These are phyloP conservation scores for Podaxis rugospora DNA, from an alignment of 768 basidiomycete species.

Conservation along the genomic window DNA sequence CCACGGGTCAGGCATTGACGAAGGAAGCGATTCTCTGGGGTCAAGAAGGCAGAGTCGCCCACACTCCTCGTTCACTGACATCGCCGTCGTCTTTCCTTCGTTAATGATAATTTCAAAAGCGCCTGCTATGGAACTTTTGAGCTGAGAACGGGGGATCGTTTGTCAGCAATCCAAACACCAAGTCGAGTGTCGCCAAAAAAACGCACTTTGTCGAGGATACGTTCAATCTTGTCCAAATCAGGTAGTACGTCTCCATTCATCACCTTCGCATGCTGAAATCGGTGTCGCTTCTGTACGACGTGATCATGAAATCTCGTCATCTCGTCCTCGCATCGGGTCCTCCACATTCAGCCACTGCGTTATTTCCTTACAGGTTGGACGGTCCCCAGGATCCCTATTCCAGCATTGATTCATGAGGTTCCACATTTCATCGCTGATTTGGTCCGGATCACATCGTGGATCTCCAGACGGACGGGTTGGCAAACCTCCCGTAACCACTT, in stretches of 20 bases:
- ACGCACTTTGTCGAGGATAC: background rate
- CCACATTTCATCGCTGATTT: background rate
- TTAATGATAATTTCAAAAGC: too few relatives aligned
- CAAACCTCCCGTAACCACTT: background rate
- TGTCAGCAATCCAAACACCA: too few relatives aligned
- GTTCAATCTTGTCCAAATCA: background rate
- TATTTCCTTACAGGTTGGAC: background rate
- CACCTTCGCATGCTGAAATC: background rate
- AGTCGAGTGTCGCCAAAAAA: background rate
- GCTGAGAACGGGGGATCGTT: too few relatives aligned
- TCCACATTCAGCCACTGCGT: background rate
- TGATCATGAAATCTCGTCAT: background rate
- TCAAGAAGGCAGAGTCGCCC: too few relatives aligned
- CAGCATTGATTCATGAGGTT: background rate
- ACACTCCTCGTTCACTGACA: too few relatives aligned
- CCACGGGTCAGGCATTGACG: slow-evolving; percentile 1
- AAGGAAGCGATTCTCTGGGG: slow-evolving; percentile 13
- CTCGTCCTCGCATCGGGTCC: background rate
- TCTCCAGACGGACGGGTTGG: background rate
- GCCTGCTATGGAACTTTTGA: too few relatives aligned
- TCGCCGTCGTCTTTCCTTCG: too few relatives aligned
- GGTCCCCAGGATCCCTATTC: background rate
- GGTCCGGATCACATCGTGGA: background rate
- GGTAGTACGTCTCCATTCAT: background rate
- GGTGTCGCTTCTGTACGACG: background rate